Conservation (phyloP, 139 green algal species). For the Picochlorum sp. region DNA sequence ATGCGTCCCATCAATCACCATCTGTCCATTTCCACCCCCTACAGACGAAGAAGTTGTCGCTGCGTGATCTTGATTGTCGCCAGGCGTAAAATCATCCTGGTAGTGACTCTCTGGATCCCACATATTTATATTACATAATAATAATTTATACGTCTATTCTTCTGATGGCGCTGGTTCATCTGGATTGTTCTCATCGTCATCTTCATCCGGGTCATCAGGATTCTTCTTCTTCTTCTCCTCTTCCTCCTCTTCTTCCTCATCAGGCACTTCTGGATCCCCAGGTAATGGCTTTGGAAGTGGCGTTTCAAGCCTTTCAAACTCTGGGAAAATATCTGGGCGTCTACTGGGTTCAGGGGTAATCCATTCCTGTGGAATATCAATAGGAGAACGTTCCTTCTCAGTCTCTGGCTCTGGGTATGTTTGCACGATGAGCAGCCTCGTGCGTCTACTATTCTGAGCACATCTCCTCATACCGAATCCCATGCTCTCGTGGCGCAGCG, state of each 20-base stretch:
- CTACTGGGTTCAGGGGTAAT: constrained; percentile 77
- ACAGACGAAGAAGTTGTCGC: too few relatives aligned
- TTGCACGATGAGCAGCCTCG: constrained; percentile 12
- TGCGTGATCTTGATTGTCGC: too few relatives aligned
- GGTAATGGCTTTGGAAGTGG: constrained; percentile 50
- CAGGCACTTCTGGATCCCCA: constrained; percentile 83
- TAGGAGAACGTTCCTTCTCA: constrained; percentile 71
- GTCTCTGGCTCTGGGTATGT: constrained; percentile 69
- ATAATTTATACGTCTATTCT: constrained; percentile 19
- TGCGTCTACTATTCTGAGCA: background rate
- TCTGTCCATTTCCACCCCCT: too few relatives aligned
- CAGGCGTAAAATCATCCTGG: too few relatives aligned
- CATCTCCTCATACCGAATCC: background rate
- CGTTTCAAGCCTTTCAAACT: constrained; percentile 90
- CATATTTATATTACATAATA: background rate
- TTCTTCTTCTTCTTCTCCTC: constrained; percentile 77
- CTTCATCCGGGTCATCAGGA: constrained; percentile 54
- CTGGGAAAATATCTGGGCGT: constrained; percentile 83
- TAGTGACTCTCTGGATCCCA: too few relatives aligned
- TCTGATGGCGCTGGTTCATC: constrained; percentile 33
- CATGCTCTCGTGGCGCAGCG: too few relatives aligned
- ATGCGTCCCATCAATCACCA: too few relatives aligned
- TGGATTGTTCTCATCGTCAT: constrained; percentile 40
- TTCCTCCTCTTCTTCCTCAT: constrained; percentile 80
- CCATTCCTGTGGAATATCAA: constrained; percentile 88